Conservation (phyloP, 768 basidiomycete genomes). For the Crepidotus variabilis region DNA sequence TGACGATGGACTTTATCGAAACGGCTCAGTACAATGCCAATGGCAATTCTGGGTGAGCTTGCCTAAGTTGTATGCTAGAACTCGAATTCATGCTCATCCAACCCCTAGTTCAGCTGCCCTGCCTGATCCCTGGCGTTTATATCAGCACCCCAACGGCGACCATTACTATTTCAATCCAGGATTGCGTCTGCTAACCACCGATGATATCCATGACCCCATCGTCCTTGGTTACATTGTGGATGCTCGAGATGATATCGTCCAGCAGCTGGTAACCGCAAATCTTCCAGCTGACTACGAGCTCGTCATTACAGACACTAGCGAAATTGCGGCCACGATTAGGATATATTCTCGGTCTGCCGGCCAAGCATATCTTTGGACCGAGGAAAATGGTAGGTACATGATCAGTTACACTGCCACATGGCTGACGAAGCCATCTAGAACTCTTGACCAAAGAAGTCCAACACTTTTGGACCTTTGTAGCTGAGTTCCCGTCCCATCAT, state of each 20-base stretch:
- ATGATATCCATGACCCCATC: constrained; percentile 31
- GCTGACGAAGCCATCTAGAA: constrained; percentile 16
- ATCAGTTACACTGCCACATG: not conserved
- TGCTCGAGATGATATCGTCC: constrained; percentile 32
- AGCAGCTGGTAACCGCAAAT: constrained; percentile 27
- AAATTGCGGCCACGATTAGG: constrained; percentile 28
- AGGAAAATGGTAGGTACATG: constrained; percentile 25
- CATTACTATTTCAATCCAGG: constrained; percentile 36
- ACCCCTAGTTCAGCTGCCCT: constrained; percentile 13
- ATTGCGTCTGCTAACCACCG: constrained; percentile 34
- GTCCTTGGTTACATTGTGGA: constrained; percentile 30
- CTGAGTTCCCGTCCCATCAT: constrained; percentile 41
- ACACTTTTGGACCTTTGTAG: constrained; percentile 39
- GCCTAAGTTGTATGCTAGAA: not conserved
- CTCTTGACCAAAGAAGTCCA: constrained; percentile 23
- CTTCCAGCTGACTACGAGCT: constrained; percentile 38
- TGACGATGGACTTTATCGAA: constrained; percentile 20
- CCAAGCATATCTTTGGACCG: constrained; percentile 32
- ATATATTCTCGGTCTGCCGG: constrained; percentile 33
- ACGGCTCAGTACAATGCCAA: constrained; percentile 15
- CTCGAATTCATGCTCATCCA: not conserved
- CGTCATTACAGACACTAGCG: constrained; percentile 34
- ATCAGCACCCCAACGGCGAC: constrained; percentile 42
- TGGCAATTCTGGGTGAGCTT: constrained; percentile 10
- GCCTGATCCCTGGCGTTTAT: constrained; percentile 30